Base-by-base conservation (phyloP, 1,284 basidiomycete species). In the Boletus semigastroideus region DNA sequence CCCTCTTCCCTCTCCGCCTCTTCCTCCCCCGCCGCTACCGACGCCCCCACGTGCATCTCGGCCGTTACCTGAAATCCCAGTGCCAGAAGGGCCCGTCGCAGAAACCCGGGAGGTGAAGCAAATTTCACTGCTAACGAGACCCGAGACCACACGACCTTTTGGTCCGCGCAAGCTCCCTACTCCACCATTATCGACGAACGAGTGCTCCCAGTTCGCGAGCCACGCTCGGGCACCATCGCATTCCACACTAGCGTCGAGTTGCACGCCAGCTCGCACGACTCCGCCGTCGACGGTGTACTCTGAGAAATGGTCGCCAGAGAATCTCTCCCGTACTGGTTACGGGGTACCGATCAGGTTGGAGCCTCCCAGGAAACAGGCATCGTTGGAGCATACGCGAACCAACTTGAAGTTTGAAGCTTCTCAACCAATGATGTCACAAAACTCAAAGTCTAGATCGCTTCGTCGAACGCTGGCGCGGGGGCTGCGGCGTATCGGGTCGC, bases 111-210 rank as follows among this genome's bases (percentile, higher is more conserved):
- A 67, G 36, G 39, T 52, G 27, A 68, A 55, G 53, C 63, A 48
- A 16, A 28, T 17, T 10, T 38, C 45, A 33, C 41, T 46, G 6
- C 36, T 57, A 41, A 31, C 55, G 25, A 63, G 46, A 53, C 64
- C 64, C 3, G 67, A 70, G 49, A 53, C 46, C n/a, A 46, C 48
- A 7, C 57, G 61, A 51, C 49, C 61, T 11, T 55, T 61, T 17
- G 52, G 58, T 42, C 64, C 66, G 19, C 68, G 68, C 48, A 71
- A 68, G 51, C 64, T 68, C 16, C 67, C 69, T 49, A 72, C 66
- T 7, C 66, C 69, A 14, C 66, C 66, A 19, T 47, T 66, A 20
- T 68, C 48, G 42, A 67, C 60, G 11, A 56, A 70, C 45, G 69
- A 70, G 17, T 47, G 43, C 41, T 48, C 55, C 31, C 39, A 44